A percentile compares a stretch with the other conserved stretches of the same genome.
These are phyloP conservation scores for Phialophora verrucosa DNA, from an alignment of 2,329 filamentous ascomycete species.

Conservation along the genomic window DNA sequence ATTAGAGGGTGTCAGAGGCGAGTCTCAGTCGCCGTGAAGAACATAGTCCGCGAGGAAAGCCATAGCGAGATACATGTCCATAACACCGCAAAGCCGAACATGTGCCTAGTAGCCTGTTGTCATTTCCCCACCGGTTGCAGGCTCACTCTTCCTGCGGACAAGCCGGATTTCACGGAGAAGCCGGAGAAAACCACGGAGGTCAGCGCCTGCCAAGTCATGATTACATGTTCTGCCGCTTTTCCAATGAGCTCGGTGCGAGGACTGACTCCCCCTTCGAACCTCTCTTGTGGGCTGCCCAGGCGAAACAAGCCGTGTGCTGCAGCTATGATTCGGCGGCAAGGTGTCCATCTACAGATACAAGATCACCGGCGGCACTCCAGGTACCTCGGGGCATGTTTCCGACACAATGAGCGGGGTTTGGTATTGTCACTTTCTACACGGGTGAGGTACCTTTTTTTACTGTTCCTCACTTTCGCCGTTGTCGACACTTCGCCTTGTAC, in stretches of 20 bases:
- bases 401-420: not conserved
- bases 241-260: not conserved
- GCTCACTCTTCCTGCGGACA: not conserved
- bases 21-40: not conserved
- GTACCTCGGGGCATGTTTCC: not conserved
- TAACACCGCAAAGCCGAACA: not conserved
- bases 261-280: not conserved
- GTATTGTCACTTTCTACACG: not conserved
- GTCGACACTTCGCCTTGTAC: not conserved
- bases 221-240: not conserved
- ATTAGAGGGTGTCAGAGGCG: not conserved
- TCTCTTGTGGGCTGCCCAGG: not conserved
- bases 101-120: not conserved
- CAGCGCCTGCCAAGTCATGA: not conserved
- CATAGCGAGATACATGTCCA: not conserved
- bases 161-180: not conserved
- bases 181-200: not conserved
- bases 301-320: not conserved
- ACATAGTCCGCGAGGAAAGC: not conserved
- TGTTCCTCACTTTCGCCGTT: not conserved
- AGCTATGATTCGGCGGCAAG: constrained; percentile 7
- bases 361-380: not conserved
- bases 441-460: not conserved
- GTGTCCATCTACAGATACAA: not conserved
- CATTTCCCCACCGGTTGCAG: not conserved